Base-by-base conservation (phyloP, 768 basidiomycete species). In the Suillus subalutaceus region DNA sequence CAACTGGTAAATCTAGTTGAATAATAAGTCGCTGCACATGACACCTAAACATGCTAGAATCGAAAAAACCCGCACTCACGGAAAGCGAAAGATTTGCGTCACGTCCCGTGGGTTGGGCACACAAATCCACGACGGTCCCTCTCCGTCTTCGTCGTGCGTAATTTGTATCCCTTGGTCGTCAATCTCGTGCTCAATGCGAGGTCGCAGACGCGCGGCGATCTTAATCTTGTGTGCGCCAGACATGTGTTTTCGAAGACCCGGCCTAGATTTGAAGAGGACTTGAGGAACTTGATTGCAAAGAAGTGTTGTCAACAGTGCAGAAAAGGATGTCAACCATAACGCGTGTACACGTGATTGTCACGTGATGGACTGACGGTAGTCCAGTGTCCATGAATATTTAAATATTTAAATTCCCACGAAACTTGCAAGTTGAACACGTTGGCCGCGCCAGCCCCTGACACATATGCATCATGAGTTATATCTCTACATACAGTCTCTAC, bases 41-140 rank as follows among this genome's bases (percentile, higher is more conserved):
- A 35, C 6, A 63, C n/a, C 40, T 8, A 20, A 55, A 13, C 30
- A 30, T 55, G n/a, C 20, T 1, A 79, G 12, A n/a, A 30, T 9
- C 26, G 23, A 23, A 41, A 32, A 43, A 26, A 26, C 26, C 16
- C 23, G 6, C 30, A 78, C 87, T 71, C 63, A 91, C 90, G 88
- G 90, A 73, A 93, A 94, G 67, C 88, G 90, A 76, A 92, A 92
- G n/a, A 90, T 75, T 73, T 92, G 89, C 26, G 81, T 80, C 0
- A 82, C 72, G 74, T 91, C 89, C 66, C 90, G 82, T 0, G 91
- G 91, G 73, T 93, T 93, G 37, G 85, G 79, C 6, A 93, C 90
- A 30, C 81, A 81, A 66, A 93, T 87, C 59, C 78, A 84, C 52
- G 84, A 85, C 48, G 79, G 76, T 16, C 78, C 73, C 26, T 60